Evolutionary conservation across 2,329 filamentous ascomycete genomes (phyloP).

Genomic region (Sporothrix luriei): DNA sequence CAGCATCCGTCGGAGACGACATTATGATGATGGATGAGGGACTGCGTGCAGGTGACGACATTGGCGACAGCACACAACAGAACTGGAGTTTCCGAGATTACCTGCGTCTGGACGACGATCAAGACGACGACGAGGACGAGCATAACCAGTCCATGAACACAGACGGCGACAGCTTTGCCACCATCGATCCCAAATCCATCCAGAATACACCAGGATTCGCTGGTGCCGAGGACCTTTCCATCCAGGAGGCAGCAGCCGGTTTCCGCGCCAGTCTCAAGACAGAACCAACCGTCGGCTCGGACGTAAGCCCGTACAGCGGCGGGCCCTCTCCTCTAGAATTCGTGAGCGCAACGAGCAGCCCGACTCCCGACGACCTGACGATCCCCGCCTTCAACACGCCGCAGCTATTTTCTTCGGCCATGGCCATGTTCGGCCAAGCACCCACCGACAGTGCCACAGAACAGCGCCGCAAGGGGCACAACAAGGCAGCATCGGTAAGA

Average conservation of each 20-base stretch:
- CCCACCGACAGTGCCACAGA: not conserved
- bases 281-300: slow-evolving; percentile 6
- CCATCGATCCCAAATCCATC: slow-evolving; percentile 44
- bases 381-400: slow-evolving; percentile 25
- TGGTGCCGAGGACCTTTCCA: slow-evolving; percentile 33
- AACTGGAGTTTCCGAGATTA: slow-evolving; percentile 48
- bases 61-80: slow-evolving; percentile 39
- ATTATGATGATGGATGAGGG: slow-evolving; percentile 47
- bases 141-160: slow-evolving; percentile 18
- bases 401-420: slow-evolving; percentile 35
- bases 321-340: slow-evolving; percentile 48
- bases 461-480: slow-evolving; percentile 39
- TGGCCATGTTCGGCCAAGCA: not conserved
- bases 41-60: slow-evolving; percentile 40
- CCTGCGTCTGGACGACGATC: slow-evolving; percentile 47
- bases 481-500: slow-evolving; percentile 51
- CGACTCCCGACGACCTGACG: slow-evolving; percentile 44
- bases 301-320: slow-evolving; percentile 34
- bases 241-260: slow-evolving; percentile 35
- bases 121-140: slow-evolving; percentile 42
- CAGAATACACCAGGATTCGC: slow-evolving; percentile 33
- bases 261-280: not conserved
- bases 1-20: slow-evolving; percentile 41
- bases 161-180: slow-evolving; percentile 37
- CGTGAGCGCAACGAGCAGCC: slow-evolving; percentile 61